Evolutionary conservation across 2,329 filamentous ascomycete genomes (phyloP).

Genomic region (Dothideomycetes sp.): DNA sequence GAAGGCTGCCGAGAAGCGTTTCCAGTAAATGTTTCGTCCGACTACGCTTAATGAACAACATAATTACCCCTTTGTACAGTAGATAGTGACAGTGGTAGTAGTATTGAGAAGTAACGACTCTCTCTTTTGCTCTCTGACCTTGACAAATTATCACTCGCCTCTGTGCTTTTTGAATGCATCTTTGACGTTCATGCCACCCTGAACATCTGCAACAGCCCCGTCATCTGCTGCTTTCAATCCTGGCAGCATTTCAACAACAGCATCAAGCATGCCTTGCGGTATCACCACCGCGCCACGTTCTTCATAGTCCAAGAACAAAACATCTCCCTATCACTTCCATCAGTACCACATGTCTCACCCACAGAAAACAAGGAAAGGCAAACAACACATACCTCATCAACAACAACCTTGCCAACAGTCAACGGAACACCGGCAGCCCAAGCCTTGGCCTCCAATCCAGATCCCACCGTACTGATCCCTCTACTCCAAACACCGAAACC

Average conservation of each 20-base stretch:
- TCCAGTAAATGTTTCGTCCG: conserved; percentile 36
- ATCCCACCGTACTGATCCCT: conserved; percentile 49
- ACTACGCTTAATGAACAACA: conserved; percentile 1
- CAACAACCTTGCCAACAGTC: conserved; percentile 28
- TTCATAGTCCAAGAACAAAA: conserved; percentile 59
- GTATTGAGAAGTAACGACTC: background rate
- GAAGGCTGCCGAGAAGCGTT: conserved; percentile 77
- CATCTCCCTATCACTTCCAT: conserved; percentile 41
- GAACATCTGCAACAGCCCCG: conserved; percentile 48
- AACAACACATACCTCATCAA: conserved; percentile 29
- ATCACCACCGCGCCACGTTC: conserved; percentile 60
- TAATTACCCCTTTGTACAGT: conserved; percentile 5
- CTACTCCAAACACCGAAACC: conserved; percentile 44
- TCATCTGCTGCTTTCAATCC: conserved; percentile 34
- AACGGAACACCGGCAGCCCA: conserved; percentile 42
- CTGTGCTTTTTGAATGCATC: conserved; percentile 56
- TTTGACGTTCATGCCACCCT: conserved; percentile 50
- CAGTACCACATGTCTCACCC: background rate
- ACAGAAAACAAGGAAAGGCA: background rate
- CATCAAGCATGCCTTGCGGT: conserved; percentile 49
- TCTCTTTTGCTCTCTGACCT: background rate
- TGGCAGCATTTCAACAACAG: conserved; percentile 54
- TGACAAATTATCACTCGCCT: background rate
- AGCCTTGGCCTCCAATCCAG: conserved; percentile 47
- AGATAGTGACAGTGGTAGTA: conserved; percentile 6